Conservation (phyloP, 257 asterid genomes). For the Parsonsia alboflavescens region DNA sequence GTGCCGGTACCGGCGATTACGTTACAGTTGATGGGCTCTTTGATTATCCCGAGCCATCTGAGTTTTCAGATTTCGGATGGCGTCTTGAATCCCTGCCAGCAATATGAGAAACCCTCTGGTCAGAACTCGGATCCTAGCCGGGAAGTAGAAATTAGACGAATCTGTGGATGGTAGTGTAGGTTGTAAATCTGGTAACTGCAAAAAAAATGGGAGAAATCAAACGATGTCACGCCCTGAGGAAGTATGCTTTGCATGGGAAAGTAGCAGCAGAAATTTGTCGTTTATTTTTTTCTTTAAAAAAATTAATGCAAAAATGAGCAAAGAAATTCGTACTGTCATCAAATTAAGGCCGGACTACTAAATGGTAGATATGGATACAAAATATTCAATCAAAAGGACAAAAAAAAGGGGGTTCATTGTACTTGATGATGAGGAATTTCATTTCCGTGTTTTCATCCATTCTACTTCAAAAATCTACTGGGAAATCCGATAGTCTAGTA, state of each 20-base stretch:
- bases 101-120: neutral
- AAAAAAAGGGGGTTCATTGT: neutral
- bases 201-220: neutral
- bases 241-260: slow-evolving; percentile 7
- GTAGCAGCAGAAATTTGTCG: neutral
- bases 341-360: too few species aligned
- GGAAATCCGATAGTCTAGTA: too few species aligned
- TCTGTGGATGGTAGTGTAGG: slow-evolving; percentile 19
- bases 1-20: slow-evolving; percentile 11
- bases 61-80: slow-evolving; percentile 25
- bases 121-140: neutral
- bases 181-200: slow-evolving; percentile 17
- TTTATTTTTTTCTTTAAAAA: neutral
- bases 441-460: too few species aligned
- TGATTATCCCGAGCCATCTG: slow-evolving; percentile 27
- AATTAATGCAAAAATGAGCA: neutral
- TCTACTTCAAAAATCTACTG: too few species aligned
- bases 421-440: too few species aligned
- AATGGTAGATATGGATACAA: too few species aligned
- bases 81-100: slow-evolving; percentile 37
- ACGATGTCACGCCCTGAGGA: neutral
- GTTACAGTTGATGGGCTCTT: slow-evolving; percentile 33
- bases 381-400: neutral
- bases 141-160: slow-evolving; percentile 6
- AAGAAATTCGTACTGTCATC: neutral